These are phyloP conservation scores for Leucosporidium scottii DNA, from an alignment of 768 basidiomycete species.

Conservation along the genomic window DNA sequence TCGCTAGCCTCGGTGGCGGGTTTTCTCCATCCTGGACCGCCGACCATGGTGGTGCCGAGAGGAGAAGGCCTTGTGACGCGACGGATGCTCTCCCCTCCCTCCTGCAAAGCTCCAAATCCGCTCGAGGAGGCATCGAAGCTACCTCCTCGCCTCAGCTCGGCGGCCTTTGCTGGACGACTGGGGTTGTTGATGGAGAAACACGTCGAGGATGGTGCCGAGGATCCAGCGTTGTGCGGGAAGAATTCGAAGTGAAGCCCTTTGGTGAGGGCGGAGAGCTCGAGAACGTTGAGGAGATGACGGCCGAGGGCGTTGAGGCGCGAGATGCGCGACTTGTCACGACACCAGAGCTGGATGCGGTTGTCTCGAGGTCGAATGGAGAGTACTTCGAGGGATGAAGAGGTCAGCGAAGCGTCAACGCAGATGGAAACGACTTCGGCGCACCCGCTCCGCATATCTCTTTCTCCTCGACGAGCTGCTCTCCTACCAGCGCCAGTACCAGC, in stretches of 20 bases:
- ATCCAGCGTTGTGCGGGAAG: neutral
- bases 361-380: neutral
- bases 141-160: too few species aligned
- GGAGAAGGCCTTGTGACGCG: too few species aligned
- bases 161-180: too few species aligned
- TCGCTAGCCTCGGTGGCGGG: too few species aligned
- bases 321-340: too few species aligned
- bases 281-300: neutral
- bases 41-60: too few species aligned
- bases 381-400: neutral
- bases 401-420: neutral
- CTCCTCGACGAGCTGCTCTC: conserved; percentile 62
- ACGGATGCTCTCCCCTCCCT: too few species aligned
- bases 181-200: too few species aligned
- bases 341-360: conserved; percentile 5
- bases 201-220: too few species aligned
- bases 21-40: too few species aligned
- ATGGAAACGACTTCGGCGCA: neutral
- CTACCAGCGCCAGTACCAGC: conserved; percentile 84
- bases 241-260: conserved; percentile 1
- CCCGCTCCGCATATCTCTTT: conserved; percentile 58
- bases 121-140: too few species aligned
- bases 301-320: neutral
- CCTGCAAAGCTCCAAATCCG: too few species aligned
- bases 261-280: neutral